Evolutionary conservation across 225 moss, liverwort and hornwort genomes (phyloP), one percentile per base, ranked within the genome.

Genomic region (Physcomitrellopsis africana): DNA sequence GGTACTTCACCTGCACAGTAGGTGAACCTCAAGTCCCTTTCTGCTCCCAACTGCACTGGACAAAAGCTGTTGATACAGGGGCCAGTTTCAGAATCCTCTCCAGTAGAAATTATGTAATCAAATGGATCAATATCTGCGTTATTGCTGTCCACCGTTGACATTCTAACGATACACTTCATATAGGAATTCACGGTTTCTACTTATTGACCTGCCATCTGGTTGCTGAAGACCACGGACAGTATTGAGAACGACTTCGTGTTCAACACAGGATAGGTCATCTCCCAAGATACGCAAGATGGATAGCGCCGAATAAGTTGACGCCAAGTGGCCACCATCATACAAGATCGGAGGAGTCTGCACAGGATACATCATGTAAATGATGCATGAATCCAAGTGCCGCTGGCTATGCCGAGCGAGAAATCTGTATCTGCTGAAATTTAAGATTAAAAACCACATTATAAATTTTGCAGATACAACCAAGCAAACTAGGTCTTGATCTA

Each of bases 301-400:
- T 54, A 99, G 63, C 3, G 99, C 99, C 32, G 99, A 99, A 70
- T 93, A 99, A 1, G 99, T 99, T 82, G 93, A 90, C 43, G 95
- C 99, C 79, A 99, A 81, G 81, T 95, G 92, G 23, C 91, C 93
- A 41, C 95, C 93, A 83, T 97, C 97, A 58, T 92, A 89, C 43
- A 75, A 77, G 23, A 87, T 56, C 3, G 94, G 91, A 53, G 84
- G 65, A 14, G 89, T 83, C 94, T 95, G 86, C 75, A 79, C 63
- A 78, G 52, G 22, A 46, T 7, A 43, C 9, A 9, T 41, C 12
- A 17, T 26, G 51, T 76, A 13, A 76, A 54, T 51, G 76, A 9
- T 43, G 11, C 14, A 43, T 24, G 54, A 59, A 49, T 68, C 70
- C 56, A 24, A 45, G 23, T 75, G 12, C 26, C 23, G 10, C 43